Evolutionary conservation across 2,329 filamentous ascomycete species (phyloP).

Genomic region (Ambrosiella cleistominuta): DNA sequence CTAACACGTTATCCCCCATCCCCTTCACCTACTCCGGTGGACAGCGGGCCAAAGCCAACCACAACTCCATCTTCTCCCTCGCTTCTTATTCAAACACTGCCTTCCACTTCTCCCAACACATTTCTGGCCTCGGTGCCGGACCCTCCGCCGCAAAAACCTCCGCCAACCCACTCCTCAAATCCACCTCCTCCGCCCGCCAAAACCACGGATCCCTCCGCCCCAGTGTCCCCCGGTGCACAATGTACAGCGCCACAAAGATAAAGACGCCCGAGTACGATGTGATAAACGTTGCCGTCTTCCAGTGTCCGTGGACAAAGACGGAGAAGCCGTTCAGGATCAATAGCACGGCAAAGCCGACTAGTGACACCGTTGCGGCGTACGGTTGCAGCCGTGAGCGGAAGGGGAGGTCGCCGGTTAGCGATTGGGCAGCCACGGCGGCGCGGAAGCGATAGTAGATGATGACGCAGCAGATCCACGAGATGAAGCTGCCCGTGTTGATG

Average conservation of each 20-base stretch:
- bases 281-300: constrained; percentile 37
- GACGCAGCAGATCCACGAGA: constrained; percentile 35
- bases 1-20: too few relatives aligned
- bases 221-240: constrained; percentile 25
- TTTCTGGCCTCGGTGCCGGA: neutral
- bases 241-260: constrained; percentile 35
- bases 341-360: constrained; percentile 34
- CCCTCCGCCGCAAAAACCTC: neutral
- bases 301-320: constrained; percentile 43
- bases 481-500: constrained; percentile 32
- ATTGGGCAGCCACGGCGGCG: constrained; percentile 28
- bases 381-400: constrained; percentile 39
- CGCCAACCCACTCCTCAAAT: constrained; percentile 49
- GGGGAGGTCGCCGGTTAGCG: constrained; percentile 25
- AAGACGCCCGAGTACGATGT: constrained; percentile 50
- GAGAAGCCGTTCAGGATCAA: constrained; percentile 46
- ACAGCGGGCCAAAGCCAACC: too few relatives aligned
- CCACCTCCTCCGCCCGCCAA: neutral
- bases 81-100: neutral
- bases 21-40: too few relatives aligned
- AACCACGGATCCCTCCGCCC: neutral
- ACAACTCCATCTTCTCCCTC: neutral
- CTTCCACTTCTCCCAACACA: neutral
- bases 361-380: constrained; percentile 35
- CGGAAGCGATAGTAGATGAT: constrained; percentile 42